Evolutionary conservation across 768 basidiomycete genomes (phyloP).

Genomic region (Amanita rimosa): DNA sequence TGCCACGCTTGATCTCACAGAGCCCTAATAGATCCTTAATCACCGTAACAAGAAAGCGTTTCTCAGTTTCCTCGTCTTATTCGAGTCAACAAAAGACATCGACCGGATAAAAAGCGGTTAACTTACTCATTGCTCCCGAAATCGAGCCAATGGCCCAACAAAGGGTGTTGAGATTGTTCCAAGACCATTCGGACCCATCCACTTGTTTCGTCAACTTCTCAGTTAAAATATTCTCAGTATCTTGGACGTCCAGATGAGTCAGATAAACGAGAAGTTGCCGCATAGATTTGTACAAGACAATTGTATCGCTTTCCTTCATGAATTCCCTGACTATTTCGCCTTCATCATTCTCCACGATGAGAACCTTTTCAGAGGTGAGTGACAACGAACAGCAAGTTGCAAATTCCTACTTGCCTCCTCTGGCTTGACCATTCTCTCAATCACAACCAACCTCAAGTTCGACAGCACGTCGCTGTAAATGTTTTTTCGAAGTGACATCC

Average conservation of each 20-base stretch:
- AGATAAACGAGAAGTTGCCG: conserved; percentile 95
- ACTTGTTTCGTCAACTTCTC: conserved; percentile 98
- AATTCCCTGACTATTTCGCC: conserved; percentile 99
- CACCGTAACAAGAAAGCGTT: conserved; percentile 96
- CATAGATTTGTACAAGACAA: conserved; percentile 98
- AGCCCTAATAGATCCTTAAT: conserved; percentile 98
- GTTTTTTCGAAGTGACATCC: conserved; percentile 80
- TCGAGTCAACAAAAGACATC: neutral
- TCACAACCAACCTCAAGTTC: conserved; percentile 89
- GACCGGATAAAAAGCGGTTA: conserved; percentile 7
- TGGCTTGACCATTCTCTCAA: conserved; percentile 99
- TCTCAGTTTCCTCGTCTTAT: conserved; percentile 95
- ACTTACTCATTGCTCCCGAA: conserved; percentile 96
- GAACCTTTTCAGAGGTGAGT: conserved; percentile 43
- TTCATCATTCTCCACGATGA: conserved; percentile 98
- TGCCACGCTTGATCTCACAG: conserved; percentile 97
- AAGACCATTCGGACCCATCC: conserved; percentile 97
- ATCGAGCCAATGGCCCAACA: conserved; percentile 99
- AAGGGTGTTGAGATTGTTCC: conserved; percentile 97
- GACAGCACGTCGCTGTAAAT: conserved; percentile 93
- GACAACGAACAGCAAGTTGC: neutral
- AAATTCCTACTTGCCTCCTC: conserved; percentile 64
- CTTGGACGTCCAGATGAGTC: conserved; percentile 90
- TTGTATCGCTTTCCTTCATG: conserved; percentile 98
- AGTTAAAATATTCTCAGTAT: conserved; percentile 95